Evolutionary conservation across 169 alveolate species (phyloP).

Genomic region (Toxoplasma gondii): DNA sequence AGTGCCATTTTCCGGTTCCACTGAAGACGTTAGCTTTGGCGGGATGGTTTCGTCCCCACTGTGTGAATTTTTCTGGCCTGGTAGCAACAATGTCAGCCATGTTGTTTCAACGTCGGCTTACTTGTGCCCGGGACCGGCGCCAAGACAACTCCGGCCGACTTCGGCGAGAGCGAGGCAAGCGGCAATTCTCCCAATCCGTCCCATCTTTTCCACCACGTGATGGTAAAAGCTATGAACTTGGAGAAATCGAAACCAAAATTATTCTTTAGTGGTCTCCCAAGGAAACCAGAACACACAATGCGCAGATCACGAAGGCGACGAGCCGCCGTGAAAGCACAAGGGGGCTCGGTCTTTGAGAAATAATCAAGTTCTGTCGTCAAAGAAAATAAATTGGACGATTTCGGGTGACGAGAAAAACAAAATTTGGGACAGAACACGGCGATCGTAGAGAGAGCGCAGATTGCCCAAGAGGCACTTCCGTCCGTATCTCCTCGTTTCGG

Average conservation of each 20-base stretch:
- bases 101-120: background rate
- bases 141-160: background rate
- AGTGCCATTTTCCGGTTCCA: too few species aligned
- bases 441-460: background rate
- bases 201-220: background rate
- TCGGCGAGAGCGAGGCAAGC: slow-evolving; percentile 6
- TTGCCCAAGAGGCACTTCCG: too few species aligned
- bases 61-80: too few species aligned
- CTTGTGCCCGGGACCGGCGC: background rate
- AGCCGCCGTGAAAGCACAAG: background rate
- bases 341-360: background rate
- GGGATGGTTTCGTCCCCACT: too few species aligned
- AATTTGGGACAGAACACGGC: background rate
- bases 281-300: background rate
- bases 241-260: background rate
- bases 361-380: background rate
- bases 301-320: slow-evolving; percentile 1
- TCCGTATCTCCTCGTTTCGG: too few species aligned
- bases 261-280: too few species aligned
- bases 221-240: background rate
- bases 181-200: background rate
- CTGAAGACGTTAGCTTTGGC: too few species aligned
- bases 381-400: background rate
- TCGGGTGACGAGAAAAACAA: background rate
- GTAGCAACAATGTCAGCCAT: too few species aligned